Evolutionary conservation across 2,329 filamentous ascomycete genomes (phyloP).

Genomic region (Pyrenochaeta sp.): DNA sequence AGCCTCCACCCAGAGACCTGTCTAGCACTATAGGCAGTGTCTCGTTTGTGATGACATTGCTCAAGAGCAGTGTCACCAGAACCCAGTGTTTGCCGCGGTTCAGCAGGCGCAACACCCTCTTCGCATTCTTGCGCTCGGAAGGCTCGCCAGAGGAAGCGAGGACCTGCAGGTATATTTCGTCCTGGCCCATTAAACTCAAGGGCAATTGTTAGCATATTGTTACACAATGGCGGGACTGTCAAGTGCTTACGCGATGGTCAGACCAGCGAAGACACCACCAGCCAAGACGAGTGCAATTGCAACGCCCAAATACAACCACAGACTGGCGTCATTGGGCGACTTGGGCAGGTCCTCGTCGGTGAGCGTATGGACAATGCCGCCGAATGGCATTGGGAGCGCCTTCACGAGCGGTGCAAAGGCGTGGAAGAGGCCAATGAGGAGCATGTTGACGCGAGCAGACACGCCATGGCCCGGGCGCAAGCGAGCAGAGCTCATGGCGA

Average conservation of each 20-base stretch:
- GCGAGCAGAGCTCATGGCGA: slow-evolving; percentile 39
- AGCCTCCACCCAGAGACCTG: slow-evolving; percentile 89
- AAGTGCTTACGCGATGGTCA: slow-evolving; percentile 81
- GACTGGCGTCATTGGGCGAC: slow-evolving; percentile 63
- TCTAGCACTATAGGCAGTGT: slow-evolving; percentile 91
- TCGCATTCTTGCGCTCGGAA: slow-evolving; percentile 85
- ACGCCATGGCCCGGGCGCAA: slow-evolving; percentile 41
- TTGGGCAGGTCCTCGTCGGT: slow-evolving; percentile 45
- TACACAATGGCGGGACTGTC: slow-evolving; percentile 6
- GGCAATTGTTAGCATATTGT: slow-evolving; percentile 36
- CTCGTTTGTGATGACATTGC: slow-evolving; percentile 98
- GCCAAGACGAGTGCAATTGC: slow-evolving; percentile 83
- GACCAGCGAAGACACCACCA: slow-evolving; percentile 91
- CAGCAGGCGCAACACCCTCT: slow-evolving; percentile 79
- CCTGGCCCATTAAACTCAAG: slow-evolving; percentile 71
- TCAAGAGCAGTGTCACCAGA: slow-evolving; percentile 88
- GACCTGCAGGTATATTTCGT: slow-evolving; percentile 97
- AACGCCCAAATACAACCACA: slow-evolving; percentile 83
- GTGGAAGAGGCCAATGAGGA: slow-evolving; percentile 42
- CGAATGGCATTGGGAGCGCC: slow-evolving; percentile 43
- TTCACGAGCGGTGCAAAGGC: slow-evolving; percentile 43
- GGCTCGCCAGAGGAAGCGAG: slow-evolving; percentile 85
- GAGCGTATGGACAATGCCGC: slow-evolving; percentile 29
- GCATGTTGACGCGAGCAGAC: slow-evolving; percentile 36
- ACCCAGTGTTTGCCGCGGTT: slow-evolving; percentile 98